Percentiles rank a stretch among this genome's conserved stretches.
These are phyloP conservation scores for Lizanozyma gosingica DNA, from an alignment of 1,139 yeast species.

Conservation along the genomic window DNA sequence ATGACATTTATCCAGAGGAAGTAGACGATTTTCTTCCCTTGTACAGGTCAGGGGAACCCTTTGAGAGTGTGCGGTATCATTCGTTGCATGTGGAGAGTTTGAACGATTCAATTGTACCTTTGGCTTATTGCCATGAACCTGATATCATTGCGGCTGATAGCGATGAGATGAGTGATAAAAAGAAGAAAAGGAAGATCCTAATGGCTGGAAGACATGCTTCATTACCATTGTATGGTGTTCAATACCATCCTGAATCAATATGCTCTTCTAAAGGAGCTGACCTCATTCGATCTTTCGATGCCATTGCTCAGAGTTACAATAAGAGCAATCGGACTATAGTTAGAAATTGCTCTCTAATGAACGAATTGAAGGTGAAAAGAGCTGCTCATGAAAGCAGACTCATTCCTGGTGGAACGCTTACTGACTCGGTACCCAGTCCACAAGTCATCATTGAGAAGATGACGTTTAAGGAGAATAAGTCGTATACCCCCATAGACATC, in stretches of 20 bases:
- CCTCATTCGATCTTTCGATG: conserved; percentile 56
- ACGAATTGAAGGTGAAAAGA: conserved; percentile 6
- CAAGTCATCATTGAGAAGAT: conserved; percentile 1
- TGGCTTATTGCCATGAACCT: conserved; percentile 43
- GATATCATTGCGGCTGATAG: too few relatives aligned
- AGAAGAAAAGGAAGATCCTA: too few relatives aligned
- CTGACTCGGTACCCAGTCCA: conserved; percentile 5
- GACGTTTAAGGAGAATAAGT: background rate
- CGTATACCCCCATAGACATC: conserved; percentile 28
- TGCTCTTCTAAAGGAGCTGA: conserved; percentile 63
- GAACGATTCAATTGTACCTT: conserved; percentile 33
- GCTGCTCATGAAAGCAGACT: conserved; percentile 12
- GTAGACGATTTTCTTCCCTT: conserved; percentile 24
- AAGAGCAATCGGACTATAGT: conserved; percentile 6
- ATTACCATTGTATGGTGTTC: conserved; percentile 84
- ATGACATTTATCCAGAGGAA: conserved; percentile 32
- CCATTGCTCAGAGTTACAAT: conserved; percentile 37
- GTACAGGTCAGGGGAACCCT: conserved; percentile 25
- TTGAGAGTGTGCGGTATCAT: conserved; percentile 80
- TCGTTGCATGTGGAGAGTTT: conserved; percentile 52
- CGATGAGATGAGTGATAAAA: conserved; percentile 16
- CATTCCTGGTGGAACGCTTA: conserved; percentile 6
- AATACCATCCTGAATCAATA: conserved; percentile 94
- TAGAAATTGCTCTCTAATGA: conserved; percentile 3
- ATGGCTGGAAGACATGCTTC: conserved; percentile 69